Evolutionary conservation across 1,139 yeast genomes (phyloP), one percentile per base, ranked within the genome.

Genomic region (Kluyveromyces sp.): DNA sequence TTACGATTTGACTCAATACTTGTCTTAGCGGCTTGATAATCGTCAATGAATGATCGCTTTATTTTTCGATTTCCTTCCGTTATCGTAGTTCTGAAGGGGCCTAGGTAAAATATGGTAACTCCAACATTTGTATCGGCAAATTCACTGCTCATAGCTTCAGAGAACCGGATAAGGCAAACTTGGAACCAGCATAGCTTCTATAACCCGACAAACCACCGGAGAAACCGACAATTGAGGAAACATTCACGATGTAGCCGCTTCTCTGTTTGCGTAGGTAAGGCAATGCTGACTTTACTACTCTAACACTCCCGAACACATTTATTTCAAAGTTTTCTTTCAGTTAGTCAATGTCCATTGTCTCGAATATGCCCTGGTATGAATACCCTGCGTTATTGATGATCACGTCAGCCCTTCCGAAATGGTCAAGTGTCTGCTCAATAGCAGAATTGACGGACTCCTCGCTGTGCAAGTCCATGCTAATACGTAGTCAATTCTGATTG

Each of bases 361-460:
- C 43, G n/a, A 62, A 40, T 3, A 57, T 44, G 1, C 47, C 46
- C 20, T 58, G 50, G 13, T 46, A 44, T 4, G 61, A 56, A 48
- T 62, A 53, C 15, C 68, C 68, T 2, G 68, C 64, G 41, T 64
- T 64, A 47, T 63, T 60, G 18, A 64, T 59, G 25, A 64, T 57
- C 1, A 62, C 56, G 46, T 63, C 56, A 43, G 64, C 57, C 16
- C 52, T 39, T 9, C 65, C 66, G 8, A 61, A 53, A 25, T 53
- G 50, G 17, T 51, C 42, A 28, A 57, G 44, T 2, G 61, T 53
- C 20, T 49, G 28, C 4, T 60, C 55, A 30, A 63, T 60, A n/a
- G 62, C 63, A 6, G 46, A 43, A 41, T 48, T 46, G 11, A 64
- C 51, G n/a, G 56, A 51, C 3, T 52, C 51, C 30, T 55, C 49